phyloP scores from a whole-genome alignment of 805 yeast species.

The Priceomyces haplophilus region DNA sequence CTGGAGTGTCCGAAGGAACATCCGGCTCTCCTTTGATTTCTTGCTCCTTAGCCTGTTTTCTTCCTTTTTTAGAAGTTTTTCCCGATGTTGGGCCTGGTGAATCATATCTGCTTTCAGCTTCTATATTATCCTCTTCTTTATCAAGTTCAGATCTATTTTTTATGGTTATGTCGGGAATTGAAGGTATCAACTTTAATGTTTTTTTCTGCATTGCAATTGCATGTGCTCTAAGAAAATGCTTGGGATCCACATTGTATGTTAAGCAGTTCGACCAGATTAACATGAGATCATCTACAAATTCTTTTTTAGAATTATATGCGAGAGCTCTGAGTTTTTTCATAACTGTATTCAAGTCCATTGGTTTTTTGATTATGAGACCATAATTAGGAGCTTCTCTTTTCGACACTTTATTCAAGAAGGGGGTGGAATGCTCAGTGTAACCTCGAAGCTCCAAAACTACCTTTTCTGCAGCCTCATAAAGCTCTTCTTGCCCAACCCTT shows the following conservation, averaged over 20 bases:
- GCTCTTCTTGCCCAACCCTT: conserved; percentile 93
- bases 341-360: conserved; percentile 96
- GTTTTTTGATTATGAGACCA: conserved; percentile 81
- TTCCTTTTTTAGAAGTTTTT: conserved; percentile 38
- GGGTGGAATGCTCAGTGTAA: conserved; percentile 94
- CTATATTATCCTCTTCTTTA: conserved; percentile 49
- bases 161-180: conserved; percentile 85
- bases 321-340: conserved; percentile 81
- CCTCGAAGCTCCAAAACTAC: conserved; percentile 87
- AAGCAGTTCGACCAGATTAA: conserved; percentile 94
- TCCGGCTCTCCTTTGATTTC: conserved; percentile 29
- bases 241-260: conserved; percentile 91
- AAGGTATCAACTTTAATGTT: conserved; percentile 67
- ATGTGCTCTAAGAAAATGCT: conserved; percentile 84
- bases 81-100: conserved; percentile 30
- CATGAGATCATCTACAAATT: conserved; percentile 93
- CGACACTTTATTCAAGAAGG: conserved; percentile 92
- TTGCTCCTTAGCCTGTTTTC: conserved; percentile 35
- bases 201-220: conserved; percentile 96
- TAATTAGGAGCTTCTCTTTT: conserved; percentile 98
- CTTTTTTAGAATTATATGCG: conserved; percentile 79
- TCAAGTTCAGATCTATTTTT: conserved; percentile 72
- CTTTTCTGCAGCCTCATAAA: conserved; percentile 95
- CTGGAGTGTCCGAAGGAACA: conserved; percentile 16
- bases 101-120: conserved; percentile 17